A percentile compares a stretch with the other conserved stretches of the same genome.
phyloP scores from a whole-genome alignment of 768 basidiomycete species.

The Boletus rubroflammeus region DNA sequence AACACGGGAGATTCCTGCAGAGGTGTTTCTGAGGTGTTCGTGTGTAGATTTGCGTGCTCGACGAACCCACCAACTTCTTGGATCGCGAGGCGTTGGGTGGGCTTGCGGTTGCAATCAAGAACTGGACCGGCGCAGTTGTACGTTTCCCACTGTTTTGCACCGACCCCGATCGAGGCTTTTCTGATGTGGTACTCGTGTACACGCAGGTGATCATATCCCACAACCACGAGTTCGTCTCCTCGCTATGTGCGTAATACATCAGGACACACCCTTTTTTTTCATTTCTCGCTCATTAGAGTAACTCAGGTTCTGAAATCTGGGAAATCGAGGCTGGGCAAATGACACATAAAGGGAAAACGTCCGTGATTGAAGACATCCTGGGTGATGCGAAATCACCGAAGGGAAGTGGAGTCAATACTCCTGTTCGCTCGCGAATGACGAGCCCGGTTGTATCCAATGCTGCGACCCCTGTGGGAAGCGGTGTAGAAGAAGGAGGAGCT shows the following conservation, averaged over 20 bases:
- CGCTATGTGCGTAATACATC: constrained; percentile 58
- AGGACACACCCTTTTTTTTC: constrained; percentile 6
- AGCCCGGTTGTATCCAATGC: constrained; percentile 67
- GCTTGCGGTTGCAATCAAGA: constrained; percentile 88
- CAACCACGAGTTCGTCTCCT: constrained; percentile 83
- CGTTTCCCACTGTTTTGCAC: constrained; percentile 13
- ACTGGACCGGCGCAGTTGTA: constrained; percentile 92
- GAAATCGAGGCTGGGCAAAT: constrained; percentile 83
- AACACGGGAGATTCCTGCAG: neutral
- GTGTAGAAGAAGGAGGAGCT: constrained; percentile 55
- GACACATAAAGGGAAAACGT: constrained; percentile 83
- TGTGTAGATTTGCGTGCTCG: constrained; percentile 66
- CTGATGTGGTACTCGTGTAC: constrained; percentile 17
- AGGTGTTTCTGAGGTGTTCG: constrained; percentile 4
- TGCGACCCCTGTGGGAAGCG: constrained; percentile 77
- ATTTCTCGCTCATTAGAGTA: constrained; percentile 16
- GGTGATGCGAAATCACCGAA: constrained; percentile 64
- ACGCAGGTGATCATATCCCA: constrained; percentile 90
- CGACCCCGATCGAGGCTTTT: constrained; percentile 9
- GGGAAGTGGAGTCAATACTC: constrained; percentile 70
- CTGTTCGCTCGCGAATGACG: constrained; percentile 62
- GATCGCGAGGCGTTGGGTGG: constrained; percentile 95
- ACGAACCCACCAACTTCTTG: constrained; percentile 96
- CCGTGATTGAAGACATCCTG: constrained; percentile 82
- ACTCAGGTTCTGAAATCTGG: constrained; percentile 87